Evolutionary conservation across 148 eudicot species (phyloP).

Genomic region (Spergularia bocconei): DNA sequence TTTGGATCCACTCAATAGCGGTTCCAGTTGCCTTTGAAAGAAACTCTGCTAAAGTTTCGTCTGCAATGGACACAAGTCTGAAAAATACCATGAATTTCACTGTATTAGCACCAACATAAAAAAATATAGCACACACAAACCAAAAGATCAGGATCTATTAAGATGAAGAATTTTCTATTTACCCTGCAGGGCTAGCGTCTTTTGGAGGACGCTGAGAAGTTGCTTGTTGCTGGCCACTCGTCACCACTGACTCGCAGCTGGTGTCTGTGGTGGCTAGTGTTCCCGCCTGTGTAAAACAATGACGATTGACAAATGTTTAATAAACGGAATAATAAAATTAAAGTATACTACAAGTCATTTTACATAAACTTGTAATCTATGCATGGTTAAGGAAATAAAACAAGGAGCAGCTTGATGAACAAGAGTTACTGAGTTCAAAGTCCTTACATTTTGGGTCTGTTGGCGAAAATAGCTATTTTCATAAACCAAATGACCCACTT

Average conservation of each 20-base stretch:
- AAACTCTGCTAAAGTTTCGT: slow-evolving; percentile 56
- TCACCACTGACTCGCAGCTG: slow-evolving; percentile 48
- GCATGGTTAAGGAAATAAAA: neutral
- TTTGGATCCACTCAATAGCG: slow-evolving; percentile 58
- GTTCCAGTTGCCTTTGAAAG: slow-evolving; percentile 64
- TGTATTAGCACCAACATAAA: neutral
- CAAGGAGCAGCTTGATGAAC: neutral
- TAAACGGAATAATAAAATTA: neutral
- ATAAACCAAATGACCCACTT: slow-evolving; percentile 44
- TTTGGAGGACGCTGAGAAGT: slow-evolving; percentile 36
- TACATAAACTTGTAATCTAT: neutral
- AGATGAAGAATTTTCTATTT: neutral
- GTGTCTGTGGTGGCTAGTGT: slow-evolving; percentile 40
- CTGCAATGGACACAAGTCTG: slow-evolving; percentile 53
- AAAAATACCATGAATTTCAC: neutral
- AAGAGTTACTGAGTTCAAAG: neutral
- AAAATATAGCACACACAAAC: slow-evolving; percentile 1
- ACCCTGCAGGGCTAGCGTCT: slow-evolving; percentile 43
- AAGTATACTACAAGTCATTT: neutral
- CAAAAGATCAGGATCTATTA: neutral
- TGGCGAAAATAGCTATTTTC: slow-evolving; percentile 47
- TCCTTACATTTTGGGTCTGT: slow-evolving; percentile 41
- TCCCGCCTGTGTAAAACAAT: slow-evolving; percentile 25
- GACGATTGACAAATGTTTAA: neutral
- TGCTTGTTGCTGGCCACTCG: slow-evolving; percentile 40